Conservation (phyloP, 1,139 yeast genomes). For the Candida sp. region DNA sequence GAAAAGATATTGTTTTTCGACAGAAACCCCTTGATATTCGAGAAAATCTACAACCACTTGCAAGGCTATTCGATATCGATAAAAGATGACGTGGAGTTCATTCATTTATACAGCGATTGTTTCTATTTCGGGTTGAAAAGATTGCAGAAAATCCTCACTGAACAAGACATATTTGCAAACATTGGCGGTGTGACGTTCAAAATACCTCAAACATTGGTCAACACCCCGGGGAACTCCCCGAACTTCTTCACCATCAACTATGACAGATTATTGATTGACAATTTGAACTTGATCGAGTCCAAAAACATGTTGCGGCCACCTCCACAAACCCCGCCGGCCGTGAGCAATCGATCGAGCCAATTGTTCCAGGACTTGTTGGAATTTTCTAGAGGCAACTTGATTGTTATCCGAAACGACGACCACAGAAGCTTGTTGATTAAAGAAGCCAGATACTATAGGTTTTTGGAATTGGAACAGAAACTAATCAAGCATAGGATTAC, state of each 20-base stretch:
- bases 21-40: constrained; percentile 74
- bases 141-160: constrained; percentile 52
- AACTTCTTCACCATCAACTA: constrained; percentile 74
- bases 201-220: constrained; percentile 57
- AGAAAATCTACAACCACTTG: constrained; percentile 67
- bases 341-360: constrained; percentile 55
- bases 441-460: constrained; percentile 82
- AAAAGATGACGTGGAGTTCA: constrained; percentile 60
- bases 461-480: constrained; percentile 74
- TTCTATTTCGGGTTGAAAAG: constrained; percentile 69
- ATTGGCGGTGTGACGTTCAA: constrained; percentile 67
- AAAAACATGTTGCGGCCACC: constrained; percentile 73
- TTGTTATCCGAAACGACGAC: constrained; percentile 50
- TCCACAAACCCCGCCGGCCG: constrained; percentile 63
- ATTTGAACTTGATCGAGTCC: constrained; percentile 37
- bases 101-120: constrained; percentile 74
- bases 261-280: constrained; percentile 52
- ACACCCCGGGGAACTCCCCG: constrained; percentile 68
- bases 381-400: constrained; percentile 56
- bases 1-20: constrained; percentile 69
- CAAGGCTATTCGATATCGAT: constrained; percentile 77
- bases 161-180: constrained; percentile 60
- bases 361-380: constrained; percentile 66
- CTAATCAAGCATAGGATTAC: constrained; percentile 56
- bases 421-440: constrained; percentile 60